These are phyloP conservation scores for Ogataea philodendri DNA, from an alignment of 805 yeast species.

Conservation along the genomic window DNA sequence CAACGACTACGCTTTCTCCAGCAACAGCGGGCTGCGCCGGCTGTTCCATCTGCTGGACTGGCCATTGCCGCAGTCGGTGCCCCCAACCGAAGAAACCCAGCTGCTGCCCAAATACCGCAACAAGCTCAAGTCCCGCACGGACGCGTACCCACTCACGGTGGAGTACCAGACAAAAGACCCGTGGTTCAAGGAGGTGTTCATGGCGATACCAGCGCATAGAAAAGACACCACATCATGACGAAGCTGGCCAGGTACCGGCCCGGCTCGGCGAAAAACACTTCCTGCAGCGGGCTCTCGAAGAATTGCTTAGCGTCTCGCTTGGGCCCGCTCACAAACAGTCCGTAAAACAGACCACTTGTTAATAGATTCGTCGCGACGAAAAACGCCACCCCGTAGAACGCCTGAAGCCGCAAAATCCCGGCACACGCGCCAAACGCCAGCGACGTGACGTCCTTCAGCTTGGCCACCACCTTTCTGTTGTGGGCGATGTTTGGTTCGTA, in stretches of 20 bases:
- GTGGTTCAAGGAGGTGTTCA: slow-evolving; percentile 7
- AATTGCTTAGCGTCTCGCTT: slow-evolving; percentile 35
- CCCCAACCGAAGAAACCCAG: slow-evolving; percentile 2
- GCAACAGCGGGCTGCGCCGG: slow-evolving; percentile 47
- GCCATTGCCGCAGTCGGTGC: slow-evolving; percentile 21
- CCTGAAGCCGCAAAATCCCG: slow-evolving; percentile 53
- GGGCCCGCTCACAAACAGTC: slow-evolving; percentile 31
- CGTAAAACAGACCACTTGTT: slow-evolving; percentile 34
- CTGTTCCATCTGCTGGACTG: slow-evolving; percentile 30
- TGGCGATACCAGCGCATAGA: slow-evolving; percentile 43
- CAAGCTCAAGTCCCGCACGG: too few relatives aligned
- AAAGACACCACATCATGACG: slow-evolving; percentile 58
- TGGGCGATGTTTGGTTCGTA: slow-evolving; percentile 20
- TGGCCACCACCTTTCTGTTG: slow-evolving; percentile 21
- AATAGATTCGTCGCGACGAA: slow-evolving; percentile 38
- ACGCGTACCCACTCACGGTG: slow-evolving; percentile 1
- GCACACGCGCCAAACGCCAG: slow-evolving; percentile 52
- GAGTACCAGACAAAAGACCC: slow-evolving; percentile 9
- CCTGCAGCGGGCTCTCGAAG: slow-evolving; percentile 39
- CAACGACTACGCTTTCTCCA: slow-evolving; percentile 43
- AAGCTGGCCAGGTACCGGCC: slow-evolving; percentile 50
- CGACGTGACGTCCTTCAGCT: slow-evolving; percentile 43
- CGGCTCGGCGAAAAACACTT: slow-evolving; percentile 43
- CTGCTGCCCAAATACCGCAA: slow-evolving; percentile 11
- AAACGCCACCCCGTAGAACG: slow-evolving; percentile 46